Evolutionary conservation across 75 land plant genomes (phyloP), one percentile per base, ranked within the genome.

Genomic region (Cunninghamia lanceolata): DNA sequence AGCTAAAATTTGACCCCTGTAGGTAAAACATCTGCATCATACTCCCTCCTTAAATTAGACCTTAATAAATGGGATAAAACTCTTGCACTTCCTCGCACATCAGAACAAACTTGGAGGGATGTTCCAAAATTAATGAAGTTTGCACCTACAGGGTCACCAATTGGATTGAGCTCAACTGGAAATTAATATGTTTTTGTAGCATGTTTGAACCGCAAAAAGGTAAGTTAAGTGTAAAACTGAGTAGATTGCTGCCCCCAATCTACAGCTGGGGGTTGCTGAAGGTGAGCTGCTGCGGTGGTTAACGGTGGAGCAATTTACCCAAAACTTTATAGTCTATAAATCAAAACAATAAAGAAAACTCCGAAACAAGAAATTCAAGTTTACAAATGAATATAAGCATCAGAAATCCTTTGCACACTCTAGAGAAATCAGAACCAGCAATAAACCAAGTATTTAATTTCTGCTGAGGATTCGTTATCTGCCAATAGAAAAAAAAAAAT

Each of bases 341-440:
- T 56, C 25, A 56, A 17, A 46, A 46, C 47, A 46, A 46, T 46
- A 46, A 46, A 46, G 9, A 7, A 46, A 46, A 56, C 4, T 16
- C 17, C 56, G 6, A 56, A 56, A 25, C 63, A 56, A 56, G 21
- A 16, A 76, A 36, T 36, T 76, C 42, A 40, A 5, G 16, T 79
- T 25, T 21, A 79, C 25, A 21, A 19, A 79, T 70, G n/a, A 76
- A 7, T 25, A 19, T 39, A 25, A 40, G 47, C 82, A 79, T 79
- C 43, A 79, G 82, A 42, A 79, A 79, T 79, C 47, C 46, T 79
- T 42, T 79, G 82, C 46, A 79, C 9, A 79, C 7, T 21, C 9
- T 9, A 79, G 47, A 42, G 43, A 79, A 79, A 79, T 42, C 82
- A 79, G n/a, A 79, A 79, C 43, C 11, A 79, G 46, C 47, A 42